These are phyloP conservation scores for Pseudopyrenochaeta lycopersici DNA, from an alignment of 2,329 filamentous ascomycete species.

Conservation along the genomic window DNA sequence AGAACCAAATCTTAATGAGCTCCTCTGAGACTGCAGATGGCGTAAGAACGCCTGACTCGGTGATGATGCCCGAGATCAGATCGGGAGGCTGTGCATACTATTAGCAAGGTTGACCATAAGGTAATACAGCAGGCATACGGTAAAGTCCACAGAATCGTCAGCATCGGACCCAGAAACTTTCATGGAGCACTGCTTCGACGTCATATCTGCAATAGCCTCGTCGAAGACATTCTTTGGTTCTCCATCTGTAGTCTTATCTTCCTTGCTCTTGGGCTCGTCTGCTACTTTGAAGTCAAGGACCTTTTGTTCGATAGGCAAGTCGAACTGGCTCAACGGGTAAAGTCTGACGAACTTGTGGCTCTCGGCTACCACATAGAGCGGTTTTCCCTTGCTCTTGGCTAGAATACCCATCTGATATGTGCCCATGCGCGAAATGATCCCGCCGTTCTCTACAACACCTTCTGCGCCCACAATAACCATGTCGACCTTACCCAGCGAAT, in stretches of 20 bases:
- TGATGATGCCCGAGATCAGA: slow-evolving; percentile 76
- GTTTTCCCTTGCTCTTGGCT: slow-evolving; percentile 75
- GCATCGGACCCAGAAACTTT: slow-evolving; percentile 33
- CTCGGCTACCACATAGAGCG: slow-evolving; percentile 91
- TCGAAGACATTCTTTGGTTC: slow-evolving; percentile 57
- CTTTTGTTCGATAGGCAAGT: slow-evolving; percentile 81
- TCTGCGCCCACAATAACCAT: slow-evolving; percentile 75
- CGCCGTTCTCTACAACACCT: slow-evolving; percentile 92
- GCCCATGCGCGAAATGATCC: slow-evolving; percentile 88
- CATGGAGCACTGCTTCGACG: slow-evolving; percentile 17
- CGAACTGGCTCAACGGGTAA: slow-evolving; percentile 82
- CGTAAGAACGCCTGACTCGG: slow-evolving; percentile 76
- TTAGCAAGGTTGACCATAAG: slow-evolving; percentile 3
- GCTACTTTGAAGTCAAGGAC: slow-evolving; percentile 76
- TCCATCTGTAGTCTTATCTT: slow-evolving; percentile 13
- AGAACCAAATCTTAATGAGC: slow-evolving; percentile 70
- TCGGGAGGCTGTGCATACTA: slow-evolving; percentile 65
- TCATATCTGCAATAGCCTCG: slow-evolving; percentile 43
- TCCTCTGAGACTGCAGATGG: slow-evolving; percentile 76
- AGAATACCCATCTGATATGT: slow-evolving; percentile 86
- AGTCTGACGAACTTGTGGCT: slow-evolving; percentile 96
- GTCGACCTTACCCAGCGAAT: slow-evolving; percentile 78
- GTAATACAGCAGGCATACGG: slow-evolving; percentile 56
- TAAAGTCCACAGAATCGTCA: slow-evolving; percentile 73
- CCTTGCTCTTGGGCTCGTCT: slow-evolving; percentile 40